phyloP scores from a whole-genome alignment of 352 stramenopile species.

The Phytophthora brassicae region DNA sequence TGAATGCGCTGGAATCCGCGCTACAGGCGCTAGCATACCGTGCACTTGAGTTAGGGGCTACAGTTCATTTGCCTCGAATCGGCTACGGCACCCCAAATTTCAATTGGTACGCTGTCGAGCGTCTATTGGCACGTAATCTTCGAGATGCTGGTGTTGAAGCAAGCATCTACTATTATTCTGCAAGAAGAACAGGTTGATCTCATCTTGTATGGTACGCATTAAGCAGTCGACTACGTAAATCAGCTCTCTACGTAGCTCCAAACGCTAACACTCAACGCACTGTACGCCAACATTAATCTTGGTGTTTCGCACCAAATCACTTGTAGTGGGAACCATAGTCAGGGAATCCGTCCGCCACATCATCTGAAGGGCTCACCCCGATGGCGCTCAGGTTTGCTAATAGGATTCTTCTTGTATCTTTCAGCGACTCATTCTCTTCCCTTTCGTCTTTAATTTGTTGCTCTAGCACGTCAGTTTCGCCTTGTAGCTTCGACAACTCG shows the following conservation, averaged over 20 bases:
- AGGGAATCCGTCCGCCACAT: constrained; percentile 52
- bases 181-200: constrained; percentile 12
- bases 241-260: neutral
- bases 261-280: neutral
- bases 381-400: constrained; percentile 59
- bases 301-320: neutral
- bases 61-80: constrained; percentile 76
- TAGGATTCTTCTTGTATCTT: constrained; percentile 42
- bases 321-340: constrained; percentile 44
- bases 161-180: constrained; percentile 76
- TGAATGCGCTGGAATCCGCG: constrained; percentile 60
- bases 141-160: constrained; percentile 49
- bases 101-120: constrained; percentile 85
- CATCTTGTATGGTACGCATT: neutral
- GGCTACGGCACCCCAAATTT: constrained; percentile 75
- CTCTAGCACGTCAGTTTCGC: constrained; percentile 54
- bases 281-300: neutral
- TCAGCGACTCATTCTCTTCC: constrained; percentile 41
- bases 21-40: constrained; percentile 44
- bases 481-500: constrained; percentile 19
- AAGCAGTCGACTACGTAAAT: neutral
- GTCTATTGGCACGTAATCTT: constrained; percentile 64
- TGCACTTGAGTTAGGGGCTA: constrained; percentile 41
- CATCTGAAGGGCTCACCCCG: constrained; percentile 49
- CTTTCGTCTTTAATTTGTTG: constrained; percentile 46